A percentile compares a stretch with the other conserved stretches of the same genome.
Evolutionary conservation across 257 asterid genomes (phyloP).

Genomic region (Solanum ossicruentum): DNA sequence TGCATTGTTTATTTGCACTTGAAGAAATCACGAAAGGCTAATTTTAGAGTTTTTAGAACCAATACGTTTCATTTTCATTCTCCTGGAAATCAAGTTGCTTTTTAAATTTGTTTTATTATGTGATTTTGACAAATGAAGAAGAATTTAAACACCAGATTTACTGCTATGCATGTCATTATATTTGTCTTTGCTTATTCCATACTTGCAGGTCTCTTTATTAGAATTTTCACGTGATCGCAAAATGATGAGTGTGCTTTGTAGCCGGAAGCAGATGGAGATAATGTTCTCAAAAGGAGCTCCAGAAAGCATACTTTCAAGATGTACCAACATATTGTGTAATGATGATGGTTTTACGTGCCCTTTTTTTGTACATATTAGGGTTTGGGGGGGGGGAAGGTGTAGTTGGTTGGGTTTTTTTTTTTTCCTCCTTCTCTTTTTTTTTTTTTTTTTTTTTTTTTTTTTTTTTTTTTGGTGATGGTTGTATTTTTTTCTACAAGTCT

Average conservation of each 20-base stretch:
- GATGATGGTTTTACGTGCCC: slow-evolving; percentile 77
- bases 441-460: neutral
- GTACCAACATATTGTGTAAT: slow-evolving; percentile 82
- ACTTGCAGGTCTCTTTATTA: slow-evolving; percentile 65
- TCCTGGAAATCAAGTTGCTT: neutral
- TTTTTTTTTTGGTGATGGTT: neutral
- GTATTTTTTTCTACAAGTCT: neutral
- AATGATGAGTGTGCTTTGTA: slow-evolving; percentile 98
- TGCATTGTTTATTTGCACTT: neutral
- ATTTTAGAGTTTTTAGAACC: neutral
- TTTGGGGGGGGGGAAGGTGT: slow-evolving; percentile 70
- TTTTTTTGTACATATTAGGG: slow-evolving; percentile 63
- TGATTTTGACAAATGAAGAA: neutral
- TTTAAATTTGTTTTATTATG: neutral
- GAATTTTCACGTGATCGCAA: slow-evolving; percentile 99
- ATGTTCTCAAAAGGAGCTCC: slow-evolving; percentile 99
- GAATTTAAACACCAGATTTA: neutral
- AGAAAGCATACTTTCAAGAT: slow-evolving; percentile 84
- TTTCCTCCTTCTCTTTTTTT: neutral
- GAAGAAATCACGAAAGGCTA: neutral
- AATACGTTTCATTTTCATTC: neutral
- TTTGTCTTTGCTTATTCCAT: neutral
- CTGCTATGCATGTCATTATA: neutral
- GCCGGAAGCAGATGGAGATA: slow-evolving; percentile 81
- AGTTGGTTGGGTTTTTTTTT: slow-evolving; percentile 62